phyloP scores from a whole-genome alignment of 108 stramenopile genomes.

The Cyclotella sp. region DNA sequence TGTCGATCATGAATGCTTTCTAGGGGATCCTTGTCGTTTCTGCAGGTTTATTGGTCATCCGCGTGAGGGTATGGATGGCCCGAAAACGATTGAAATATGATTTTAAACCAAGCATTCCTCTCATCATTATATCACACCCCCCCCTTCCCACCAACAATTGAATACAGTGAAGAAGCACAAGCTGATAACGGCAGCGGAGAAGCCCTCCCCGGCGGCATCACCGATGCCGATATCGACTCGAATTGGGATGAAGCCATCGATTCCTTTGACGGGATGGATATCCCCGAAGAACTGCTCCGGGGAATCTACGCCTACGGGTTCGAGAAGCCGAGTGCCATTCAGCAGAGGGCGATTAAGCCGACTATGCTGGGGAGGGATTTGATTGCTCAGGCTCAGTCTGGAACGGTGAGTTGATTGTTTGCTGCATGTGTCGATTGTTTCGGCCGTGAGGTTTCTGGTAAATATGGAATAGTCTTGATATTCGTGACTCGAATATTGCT shows the following conservation, averaged over 20 bases:
- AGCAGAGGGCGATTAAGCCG: slow-evolving; percentile 99
- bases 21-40: no score
- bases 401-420: slow-evolving; percentile 83
- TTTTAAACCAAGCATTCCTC: no score
- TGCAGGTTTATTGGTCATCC: no score
- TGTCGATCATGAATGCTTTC: no score
- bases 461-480: not conserved
- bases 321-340: slow-evolving; percentile 99
- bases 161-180: slow-evolving; percentile 41
- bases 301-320: slow-evolving; percentile 99
- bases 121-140: not conserved
- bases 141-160: not conserved
- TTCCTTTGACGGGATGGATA: slow-evolving; percentile 96
- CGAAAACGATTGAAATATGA: no score
- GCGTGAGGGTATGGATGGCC: no score
- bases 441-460: not conserved
- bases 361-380: slow-evolving; percentile 96
- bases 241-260: slow-evolving; percentile 95
- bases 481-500: not conserved
- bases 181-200: slow-evolving; percentile 45
- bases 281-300: slow-evolving; percentile 96
- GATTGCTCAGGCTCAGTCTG: slow-evolving; percentile 99
- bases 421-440: no score
- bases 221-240: slow-evolving; percentile 90
- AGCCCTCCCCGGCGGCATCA: slow-evolving; percentile 67